These are phyloP conservation scores for Neonectria hederae DNA, from an alignment of 2,329 filamentous ascomycete genomes.

Conservation along the genomic window DNA sequence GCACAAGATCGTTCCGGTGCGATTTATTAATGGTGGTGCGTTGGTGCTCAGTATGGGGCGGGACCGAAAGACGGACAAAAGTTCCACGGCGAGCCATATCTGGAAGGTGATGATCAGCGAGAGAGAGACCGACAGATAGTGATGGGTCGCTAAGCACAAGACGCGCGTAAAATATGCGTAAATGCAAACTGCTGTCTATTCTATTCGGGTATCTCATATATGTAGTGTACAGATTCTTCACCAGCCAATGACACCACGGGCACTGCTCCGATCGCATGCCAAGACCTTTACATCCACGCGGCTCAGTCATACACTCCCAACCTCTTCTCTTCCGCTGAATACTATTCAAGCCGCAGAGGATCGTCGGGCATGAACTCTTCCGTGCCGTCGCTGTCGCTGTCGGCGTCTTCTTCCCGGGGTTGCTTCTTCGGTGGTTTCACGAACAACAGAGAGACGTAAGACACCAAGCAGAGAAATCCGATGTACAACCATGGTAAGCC, in stretches of 20 bases:
- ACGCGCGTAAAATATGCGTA: background rate
- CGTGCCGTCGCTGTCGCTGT: conserved; percentile 30
- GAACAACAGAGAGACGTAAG: conserved; percentile 45
- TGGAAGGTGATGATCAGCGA: conserved; percentile 32
- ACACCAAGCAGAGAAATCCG: conserved; percentile 41
- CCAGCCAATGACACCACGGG: background rate
- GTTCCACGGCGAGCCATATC: conserved; percentile 30
- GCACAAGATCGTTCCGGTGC: background rate
- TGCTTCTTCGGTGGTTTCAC: conserved; percentile 46
- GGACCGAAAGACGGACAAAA: conserved; percentile 29
- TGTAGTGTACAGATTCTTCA: background rate
- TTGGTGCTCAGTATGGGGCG: background rate
- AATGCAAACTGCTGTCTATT: conserved; percentile 13
- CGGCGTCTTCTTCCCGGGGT: conserved; percentile 19
- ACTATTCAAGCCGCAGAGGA: conserved; percentile 37
- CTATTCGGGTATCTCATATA: conserved; percentile 26
- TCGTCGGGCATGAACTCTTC: conserved; percentile 38
- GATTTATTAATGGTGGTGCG: background rate
- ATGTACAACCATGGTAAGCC: conserved; percentile 55
- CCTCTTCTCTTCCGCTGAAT: background rate
- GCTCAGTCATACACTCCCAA: background rate
- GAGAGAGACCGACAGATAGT: background rate
- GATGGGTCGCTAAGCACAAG: background rate
- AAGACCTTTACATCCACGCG: background rate
- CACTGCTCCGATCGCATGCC: background rate